Evolutionary conservation across 805 yeast genomes (phyloP), one percentile per base, ranked within the genome.

Genomic region (Starmerella stigmatis): DNA sequence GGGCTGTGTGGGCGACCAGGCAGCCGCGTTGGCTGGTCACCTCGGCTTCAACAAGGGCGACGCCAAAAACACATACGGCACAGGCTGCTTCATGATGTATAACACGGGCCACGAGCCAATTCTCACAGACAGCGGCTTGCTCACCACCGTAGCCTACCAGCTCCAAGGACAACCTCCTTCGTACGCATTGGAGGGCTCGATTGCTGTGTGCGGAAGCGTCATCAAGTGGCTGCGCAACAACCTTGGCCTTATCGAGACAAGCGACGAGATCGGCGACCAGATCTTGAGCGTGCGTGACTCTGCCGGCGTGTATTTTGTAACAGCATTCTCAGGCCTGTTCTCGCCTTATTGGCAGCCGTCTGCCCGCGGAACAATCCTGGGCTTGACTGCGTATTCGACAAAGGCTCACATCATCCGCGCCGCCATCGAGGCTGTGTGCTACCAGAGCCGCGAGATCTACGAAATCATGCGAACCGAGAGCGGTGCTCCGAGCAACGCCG

Each of bases 341-440:
- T 94, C 96, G 3, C 97, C 97, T 17, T 86, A 88, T 67, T 88
- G 97, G 97, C 86, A 84, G 60, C 75, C 88, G 12, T 84, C 83
- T 43, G 86, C 95, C 6, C 76, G 94, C 52, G 97, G 96, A 41
- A 81, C 95, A 27, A 82, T 89, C 36, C 79, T 86, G 62, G 97
- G 97, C 30, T 74, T 88, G 70, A 85, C 96, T 5, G 94, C 86
- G 62, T 86, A 78, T 65, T 81, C 95, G n/a, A 74, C 81, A n/a
- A 79, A 92, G 15, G 76, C 86, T 13, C 96, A 89, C 65, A 79
- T 88, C 59, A 94, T 94, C 9, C 75, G 96, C 53, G 96, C 96
- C 3, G 94, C 96, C 11, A 73, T 88, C 48, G 96, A 89, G 62
- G 96, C 96, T 52, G 89, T 86, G 33, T 88, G 96, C 63, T 88